Base-by-base conservation (phyloP, 1,284 basidiomycete species). In the Abortiporus biennis region DNA sequence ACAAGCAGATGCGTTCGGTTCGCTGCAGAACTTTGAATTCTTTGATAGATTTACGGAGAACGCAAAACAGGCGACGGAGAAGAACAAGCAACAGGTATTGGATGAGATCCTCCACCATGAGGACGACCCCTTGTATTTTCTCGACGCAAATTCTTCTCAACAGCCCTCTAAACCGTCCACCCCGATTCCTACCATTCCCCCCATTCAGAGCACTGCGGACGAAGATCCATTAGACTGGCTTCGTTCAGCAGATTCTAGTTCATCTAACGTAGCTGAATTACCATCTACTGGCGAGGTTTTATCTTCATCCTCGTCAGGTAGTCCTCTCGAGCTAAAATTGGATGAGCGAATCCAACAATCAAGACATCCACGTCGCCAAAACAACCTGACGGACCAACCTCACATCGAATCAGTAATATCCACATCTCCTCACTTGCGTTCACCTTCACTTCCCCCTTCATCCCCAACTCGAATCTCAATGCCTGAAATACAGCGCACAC, bases 91-190 rank as follows among this genome's bases (percentile, higher is more conserved):
- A 36, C 67, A 63, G 16, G 61, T 84, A 2, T 58, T 86, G 39
- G 76, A 82, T 38, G 81, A 86, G 54, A 55, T 87, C 23, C 54
- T 85, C 30, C 53, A 68, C 45, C 72, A 82, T 47, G 72, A 85
- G 55, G 76, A 82, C 38, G 80, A 85, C 56, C 82, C 82, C 1
- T 55, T 85, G 49, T 80, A 76, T 52, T 84, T 78, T 48, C 40
- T 61, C 17, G 47, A 52, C 43, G 19, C 20, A 20, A 19, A 22
- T 13, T 8, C 23, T 13, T 4, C 17, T 6, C 35, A 43, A 29
- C 19, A 11, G 9, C 20, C 8, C 11, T 32, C 40, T 13, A 38
- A 44, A 15, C 34, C 38, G n/a, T 22, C 49, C 8, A 53, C 56
- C 2, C 50, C 55, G 6, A 42, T 40, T 15, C 47, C 51, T 20